phyloP scores from a whole-genome alignment of 225 moss, liverwort and hornwort species.

The Sphagnum tenellum region DNA sequence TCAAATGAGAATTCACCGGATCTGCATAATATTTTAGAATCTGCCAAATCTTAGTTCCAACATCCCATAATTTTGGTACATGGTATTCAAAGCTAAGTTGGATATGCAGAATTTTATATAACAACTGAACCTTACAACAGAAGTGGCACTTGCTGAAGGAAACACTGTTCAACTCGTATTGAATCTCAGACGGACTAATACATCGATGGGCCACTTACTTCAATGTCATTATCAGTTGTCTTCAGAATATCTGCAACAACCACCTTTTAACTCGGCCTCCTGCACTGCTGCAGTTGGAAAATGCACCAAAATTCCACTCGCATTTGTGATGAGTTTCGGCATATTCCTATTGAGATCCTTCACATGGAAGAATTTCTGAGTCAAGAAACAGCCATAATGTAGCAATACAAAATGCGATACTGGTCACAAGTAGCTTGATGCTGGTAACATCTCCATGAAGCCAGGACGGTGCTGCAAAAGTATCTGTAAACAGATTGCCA shows the following conservation, averaged over 20 bases:
- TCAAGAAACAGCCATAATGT: not conserved
- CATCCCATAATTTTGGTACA: not conserved
- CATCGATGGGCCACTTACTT: constrained; percentile 26
- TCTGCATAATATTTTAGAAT: not conserved
- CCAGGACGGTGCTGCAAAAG: too few relatives aligned
- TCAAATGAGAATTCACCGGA: too few relatives aligned
- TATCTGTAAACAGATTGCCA: too few relatives aligned
- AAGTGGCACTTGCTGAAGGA: too few relatives aligned
- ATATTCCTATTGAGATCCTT: not conserved
- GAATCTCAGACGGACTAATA: too few relatives aligned
- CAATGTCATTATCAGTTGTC: constrained; percentile 81
- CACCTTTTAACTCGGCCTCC: constrained; percentile 46
- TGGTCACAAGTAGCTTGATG: too few relatives aligned
- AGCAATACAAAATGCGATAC: not conserved
- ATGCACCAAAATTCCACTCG: not conserved
- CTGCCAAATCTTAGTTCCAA: too few relatives aligned
- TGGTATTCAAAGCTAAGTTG: too few relatives aligned
- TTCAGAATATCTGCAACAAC: constrained; percentile 62
- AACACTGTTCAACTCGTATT: not conserved
- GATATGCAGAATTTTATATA: too few relatives aligned
- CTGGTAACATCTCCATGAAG: too few relatives aligned
- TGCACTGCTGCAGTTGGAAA: constrained; percentile 36
- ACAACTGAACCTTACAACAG: too few relatives aligned
- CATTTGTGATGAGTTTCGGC: not conserved
- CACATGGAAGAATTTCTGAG: not conserved